Conservation (phyloP, 208 protist species). For the Vickermania spadyakhi region DNA sequence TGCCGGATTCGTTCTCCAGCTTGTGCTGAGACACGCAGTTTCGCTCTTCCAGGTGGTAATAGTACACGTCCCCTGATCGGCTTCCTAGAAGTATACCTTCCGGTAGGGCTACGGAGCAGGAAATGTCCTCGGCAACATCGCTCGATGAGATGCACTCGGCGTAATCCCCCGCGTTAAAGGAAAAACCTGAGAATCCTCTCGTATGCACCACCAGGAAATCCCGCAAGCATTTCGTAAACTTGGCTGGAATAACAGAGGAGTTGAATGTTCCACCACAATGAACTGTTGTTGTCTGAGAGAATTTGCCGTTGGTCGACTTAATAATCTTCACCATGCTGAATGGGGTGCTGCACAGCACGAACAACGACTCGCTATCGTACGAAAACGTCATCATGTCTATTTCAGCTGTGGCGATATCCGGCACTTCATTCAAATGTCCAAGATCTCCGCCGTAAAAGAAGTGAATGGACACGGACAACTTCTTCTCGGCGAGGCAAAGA, state of each 20-base stretch:
- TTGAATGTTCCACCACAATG: not conserved
- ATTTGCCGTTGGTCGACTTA: slow-evolving; percentile 8
- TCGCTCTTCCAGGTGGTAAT: not conserved
- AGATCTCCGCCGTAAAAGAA: slow-evolving; percentile 40
- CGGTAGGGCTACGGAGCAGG: not conserved
- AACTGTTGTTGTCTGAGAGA: slow-evolving; percentile 5
- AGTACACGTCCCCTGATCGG: not conserved
- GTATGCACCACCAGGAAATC: slow-evolving; percentile 2
- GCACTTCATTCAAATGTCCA: slow-evolving; percentile 24
- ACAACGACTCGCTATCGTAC: slow-evolving; percentile 31
- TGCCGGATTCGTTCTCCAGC: not conserved
- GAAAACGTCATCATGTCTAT: slow-evolving; percentile 47
- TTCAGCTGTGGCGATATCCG: slow-evolving; percentile 30
- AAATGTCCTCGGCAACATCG: not conserved
- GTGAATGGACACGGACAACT: slow-evolving; percentile 35
- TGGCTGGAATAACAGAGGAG: not conserved
- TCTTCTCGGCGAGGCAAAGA: slow-evolving; percentile 46
- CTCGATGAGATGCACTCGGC: not conserved
- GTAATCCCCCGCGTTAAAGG: not conserved
- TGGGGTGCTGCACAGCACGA: slow-evolving; percentile 34
- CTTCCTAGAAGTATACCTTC: not conserved
- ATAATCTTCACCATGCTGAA: slow-evolving; percentile 25
- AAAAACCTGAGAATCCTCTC: not conserved
- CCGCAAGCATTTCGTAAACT: not conserved
- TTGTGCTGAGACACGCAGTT: not conserved